phyloP scores from a whole-genome alignment of 225 moss, liverwort and hornwort species.

The Physcomitrium patens region DNA sequence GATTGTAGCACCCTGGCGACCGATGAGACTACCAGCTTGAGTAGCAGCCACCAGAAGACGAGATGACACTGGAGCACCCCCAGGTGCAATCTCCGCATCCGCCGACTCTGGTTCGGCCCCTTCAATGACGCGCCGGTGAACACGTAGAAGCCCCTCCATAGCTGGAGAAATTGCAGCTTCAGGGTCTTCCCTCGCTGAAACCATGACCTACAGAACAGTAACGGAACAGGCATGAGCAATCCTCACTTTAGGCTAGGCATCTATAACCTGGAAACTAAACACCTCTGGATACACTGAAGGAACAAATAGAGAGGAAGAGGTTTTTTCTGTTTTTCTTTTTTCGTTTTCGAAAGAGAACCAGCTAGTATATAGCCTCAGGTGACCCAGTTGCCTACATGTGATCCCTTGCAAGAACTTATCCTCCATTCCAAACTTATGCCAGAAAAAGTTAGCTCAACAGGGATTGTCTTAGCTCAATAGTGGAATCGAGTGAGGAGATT shows the following conservation, averaged over 20 bases:
- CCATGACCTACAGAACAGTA: constrained; percentile 70
- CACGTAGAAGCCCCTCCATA: constrained; percentile 98
- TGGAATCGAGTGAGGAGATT: no score
- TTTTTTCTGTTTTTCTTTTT: no score
- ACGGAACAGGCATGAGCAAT: constrained; percentile 14
- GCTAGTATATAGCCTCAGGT: no score
- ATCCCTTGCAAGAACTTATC: neutral
- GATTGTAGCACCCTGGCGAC: constrained; percentile 95
- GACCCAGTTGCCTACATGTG: no score
- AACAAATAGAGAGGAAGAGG: no score
- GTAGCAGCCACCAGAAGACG: constrained; percentile 97
- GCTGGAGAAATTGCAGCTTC: constrained; percentile 87
- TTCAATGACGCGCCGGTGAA: constrained; percentile 96
- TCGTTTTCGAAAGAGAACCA: no score
- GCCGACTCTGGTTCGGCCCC: constrained; percentile 89
- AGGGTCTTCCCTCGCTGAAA: constrained; percentile 96
- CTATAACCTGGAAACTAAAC: neutral
- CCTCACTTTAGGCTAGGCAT: neutral
- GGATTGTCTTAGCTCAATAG: no score
- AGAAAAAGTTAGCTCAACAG: neutral
- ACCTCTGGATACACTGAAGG: no score
- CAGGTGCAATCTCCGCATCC: constrained; percentile 84
- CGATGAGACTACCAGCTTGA: constrained; percentile 98
- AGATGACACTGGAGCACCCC: constrained; percentile 86
- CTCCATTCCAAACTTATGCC: neutral